Base-by-base conservation (phyloP, 768 basidiomycete species). In the Solioccasus polychromus region DNA sequence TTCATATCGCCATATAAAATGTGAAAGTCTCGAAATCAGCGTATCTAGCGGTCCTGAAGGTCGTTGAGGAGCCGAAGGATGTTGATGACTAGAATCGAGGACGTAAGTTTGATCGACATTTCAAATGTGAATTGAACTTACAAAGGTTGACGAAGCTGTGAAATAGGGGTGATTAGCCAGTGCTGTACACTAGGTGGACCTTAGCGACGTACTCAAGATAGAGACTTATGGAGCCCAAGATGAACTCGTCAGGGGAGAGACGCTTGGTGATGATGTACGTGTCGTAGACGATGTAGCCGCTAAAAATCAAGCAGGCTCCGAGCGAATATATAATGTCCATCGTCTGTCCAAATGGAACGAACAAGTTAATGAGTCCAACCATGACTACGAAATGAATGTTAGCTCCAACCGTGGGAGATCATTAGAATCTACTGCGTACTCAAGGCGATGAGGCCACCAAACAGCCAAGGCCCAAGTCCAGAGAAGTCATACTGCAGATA, bases 201-300 rank as follows among this genome's bases (percentile, higher is more conserved):
- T n/a, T n/a, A n/a, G 29, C 49, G 9, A 83, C 83, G 55, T 68
- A 88, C 82, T 97, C 95, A 45, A 97, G 83, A 69, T 97, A 98
- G n/a, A 98, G 79, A 53, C 83, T 85, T 60, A 97, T 85, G 15
- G 91, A 77, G 28, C 85, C 95, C 72, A 96, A 71, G 54, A 96
- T 92, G 64, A 79, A 92, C 65, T 99, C 96, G 53, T 99, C 96
- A 4, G 92, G 91, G 2, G 88, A 90, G 17, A 96, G 71, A 48
- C 82, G 81, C 57, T 83, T 84, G 70, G 89, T 92, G 74, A 98
- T 94, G 52, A 81, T 63, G 64, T 87, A 92, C 3, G 95, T 97
- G 66, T 94, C 92, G 60, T 85, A 93, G 55, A 93, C 81, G 54
- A 95, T 75, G 61, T 93, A 96, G 23, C 88, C 92, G 42, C 86